A percentile compares a stretch with the other conserved stretches of the same genome.
Evolutionary conservation across 1,284 basidiomycete genomes (phyloP).

Genomic region (Trametes polyzona): DNA sequence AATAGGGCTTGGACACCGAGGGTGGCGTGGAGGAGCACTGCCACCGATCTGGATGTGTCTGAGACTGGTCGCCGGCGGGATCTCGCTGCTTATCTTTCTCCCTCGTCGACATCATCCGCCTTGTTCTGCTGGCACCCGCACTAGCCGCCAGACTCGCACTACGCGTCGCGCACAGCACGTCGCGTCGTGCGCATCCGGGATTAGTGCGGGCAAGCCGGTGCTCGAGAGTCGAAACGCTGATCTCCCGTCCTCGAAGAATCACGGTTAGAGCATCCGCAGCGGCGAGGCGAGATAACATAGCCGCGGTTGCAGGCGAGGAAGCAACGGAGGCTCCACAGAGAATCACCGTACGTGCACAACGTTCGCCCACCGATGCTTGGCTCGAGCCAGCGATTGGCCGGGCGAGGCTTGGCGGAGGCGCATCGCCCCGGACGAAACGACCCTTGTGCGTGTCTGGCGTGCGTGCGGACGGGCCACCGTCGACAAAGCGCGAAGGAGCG

Average conservation of each 20-base stretch:
- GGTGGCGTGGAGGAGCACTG: neutral
- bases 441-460: neutral
- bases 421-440: slow-evolving; percentile 1
- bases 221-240: neutral
- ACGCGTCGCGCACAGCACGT: neutral
- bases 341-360: neutral
- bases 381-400: slow-evolving; percentile 11
- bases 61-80: slow-evolving; percentile 3
- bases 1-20: neutral
- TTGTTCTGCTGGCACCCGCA: no score
- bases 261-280: slow-evolving; percentile 4
- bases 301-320: slow-evolving; percentile 8
- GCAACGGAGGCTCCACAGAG: slow-evolving; percentile 10
- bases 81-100: slow-evolving; percentile 11
- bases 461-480: neutral
- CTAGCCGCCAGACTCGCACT: no score
- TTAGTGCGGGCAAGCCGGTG: neutral
- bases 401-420: slow-evolving; percentile 11
- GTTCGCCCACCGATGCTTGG: slow-evolving; percentile 3
- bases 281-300: slow-evolving; percentile 13
- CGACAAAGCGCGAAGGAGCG: slow-evolving; percentile 3
- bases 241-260: neutral
- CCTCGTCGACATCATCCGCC: neutral
- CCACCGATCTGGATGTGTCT: slow-evolving; percentile 9
- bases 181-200: slow-evolving; percentile 1